Conservation (phyloP, 1,284 basidiomycete genomes). For the Heterobasidion occidentale region DNA sequence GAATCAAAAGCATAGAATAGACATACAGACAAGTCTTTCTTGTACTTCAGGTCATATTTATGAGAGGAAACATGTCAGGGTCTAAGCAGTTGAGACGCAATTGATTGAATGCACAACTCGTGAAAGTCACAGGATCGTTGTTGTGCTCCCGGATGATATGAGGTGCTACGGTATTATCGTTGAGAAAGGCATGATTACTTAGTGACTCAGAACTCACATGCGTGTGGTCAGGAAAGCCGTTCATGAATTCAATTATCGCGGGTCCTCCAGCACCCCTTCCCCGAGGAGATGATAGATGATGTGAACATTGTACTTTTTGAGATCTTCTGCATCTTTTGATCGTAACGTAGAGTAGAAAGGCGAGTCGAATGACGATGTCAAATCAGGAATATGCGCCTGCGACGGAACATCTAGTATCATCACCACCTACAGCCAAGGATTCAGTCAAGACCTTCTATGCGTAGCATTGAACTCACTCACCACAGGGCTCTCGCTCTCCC, state of each 20-base stretch:
- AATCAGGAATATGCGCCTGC: constrained; percentile 46
- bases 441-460: not conserved
- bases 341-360: constrained; percentile 43
- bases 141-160: constrained; percentile 54
- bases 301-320: constrained; percentile 40
- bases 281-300: constrained; percentile 65
- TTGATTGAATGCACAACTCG: constrained; percentile 65
- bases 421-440: constrained; percentile 33
- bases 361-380: constrained; percentile 46
- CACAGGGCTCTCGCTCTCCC: constrained; percentile 37
- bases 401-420: constrained; percentile 59
- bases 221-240: constrained; percentile 22
- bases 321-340: constrained; percentile 31
- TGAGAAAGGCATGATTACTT: not conserved
- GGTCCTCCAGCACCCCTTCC: constrained; percentile 59
- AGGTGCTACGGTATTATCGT: constrained; percentile 43
- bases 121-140: constrained; percentile 69
- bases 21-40: constrained; percentile 35
- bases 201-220: constrained; percentile 13
- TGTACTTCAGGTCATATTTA: constrained; percentile 41
- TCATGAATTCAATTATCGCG: constrained; percentile 69
- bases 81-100: constrained; percentile 72
- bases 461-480: constrained; percentile 23
- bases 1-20: not conserved
- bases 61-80: constrained; percentile 64